Conservation (phyloP, 2,329 filamentous ascomycete genomes). For the Golovinomyces cichoracearum region DNA sequence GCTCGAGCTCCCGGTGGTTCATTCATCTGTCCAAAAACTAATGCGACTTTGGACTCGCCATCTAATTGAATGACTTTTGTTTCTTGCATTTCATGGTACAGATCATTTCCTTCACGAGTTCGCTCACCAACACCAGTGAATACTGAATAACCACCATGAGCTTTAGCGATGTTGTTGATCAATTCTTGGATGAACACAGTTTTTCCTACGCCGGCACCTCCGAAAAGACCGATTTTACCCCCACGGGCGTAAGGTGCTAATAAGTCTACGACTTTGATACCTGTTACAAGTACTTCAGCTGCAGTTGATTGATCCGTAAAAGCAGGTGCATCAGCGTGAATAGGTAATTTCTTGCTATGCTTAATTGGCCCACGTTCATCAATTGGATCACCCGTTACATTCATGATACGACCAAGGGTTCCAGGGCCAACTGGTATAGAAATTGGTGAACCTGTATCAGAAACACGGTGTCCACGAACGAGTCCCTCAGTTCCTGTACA, state of each 20-base stretch:
- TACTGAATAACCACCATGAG: conserved; percentile 99
- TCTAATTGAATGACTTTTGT: conserved; percentile 98
- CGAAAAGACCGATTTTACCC: conserved; percentile 99
- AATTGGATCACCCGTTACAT: conserved; percentile 99
- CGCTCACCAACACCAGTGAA: conserved; percentile 99
- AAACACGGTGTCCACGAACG: conserved; percentile 62
- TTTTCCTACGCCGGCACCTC: conserved; percentile 99
- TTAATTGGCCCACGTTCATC: conserved; percentile 98
- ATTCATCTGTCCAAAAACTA: conserved; percentile 99
- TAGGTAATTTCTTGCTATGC: conserved; percentile 61
- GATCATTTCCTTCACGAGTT: conserved; percentile 99
- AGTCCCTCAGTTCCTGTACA: conserved; percentile 88
- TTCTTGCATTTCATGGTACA: conserved; percentile 99
- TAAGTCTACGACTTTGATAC: conserved; percentile 99
- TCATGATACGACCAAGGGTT: conserved; percentile 97
- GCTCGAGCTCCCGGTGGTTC: conserved; percentile 98
- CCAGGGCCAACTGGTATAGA: conserved; percentile 80
- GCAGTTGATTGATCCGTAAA: conserved; percentile 91
- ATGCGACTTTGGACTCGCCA: conserved; percentile 95
- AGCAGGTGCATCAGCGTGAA: conserved; percentile 77
- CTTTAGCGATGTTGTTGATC: conserved; percentile 99
- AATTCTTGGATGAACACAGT: conserved; percentile 99
- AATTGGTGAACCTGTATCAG: conserved; percentile 84
- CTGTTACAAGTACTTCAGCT: conserved; percentile 90
- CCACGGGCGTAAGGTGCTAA: conserved; percentile 98